Percentiles rank a stretch among this genome's conserved stretches.
phyloP scores from a whole-genome alignment of 345 rosid species.

The Salix brachista region DNA sequence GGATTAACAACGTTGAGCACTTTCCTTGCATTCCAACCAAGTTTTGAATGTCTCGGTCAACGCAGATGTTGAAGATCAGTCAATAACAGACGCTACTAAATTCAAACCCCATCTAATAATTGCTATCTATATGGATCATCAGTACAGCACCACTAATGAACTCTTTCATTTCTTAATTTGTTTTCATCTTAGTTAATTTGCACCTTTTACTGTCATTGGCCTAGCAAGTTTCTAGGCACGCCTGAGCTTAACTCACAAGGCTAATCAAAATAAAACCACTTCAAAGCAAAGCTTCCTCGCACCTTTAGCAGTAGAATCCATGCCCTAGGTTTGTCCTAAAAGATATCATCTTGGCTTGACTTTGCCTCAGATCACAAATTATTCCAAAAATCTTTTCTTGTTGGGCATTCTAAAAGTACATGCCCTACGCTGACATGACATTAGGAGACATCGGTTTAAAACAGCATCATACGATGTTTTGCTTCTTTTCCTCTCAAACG shows the following conservation, averaged over 20 bases:
- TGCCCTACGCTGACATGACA: constrained; percentile 3
- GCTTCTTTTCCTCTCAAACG: not conserved
- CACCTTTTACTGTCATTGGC: not conserved
- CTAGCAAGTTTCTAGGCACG: not conserved
- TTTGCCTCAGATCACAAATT: constrained; percentile 1
- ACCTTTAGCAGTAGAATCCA: not conserved
- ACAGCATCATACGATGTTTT: not conserved
- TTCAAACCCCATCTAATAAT: no score
- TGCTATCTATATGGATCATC: no score
- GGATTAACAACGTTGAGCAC: no score
- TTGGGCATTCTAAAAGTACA: not conserved
- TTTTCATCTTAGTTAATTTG: not conserved
- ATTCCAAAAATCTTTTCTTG: not conserved
- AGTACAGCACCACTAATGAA: no score
- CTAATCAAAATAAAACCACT: not conserved
- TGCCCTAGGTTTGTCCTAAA: no score
- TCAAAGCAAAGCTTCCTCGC: constrained; percentile 1
- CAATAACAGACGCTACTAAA: no score
- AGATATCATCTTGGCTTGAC: not conserved
- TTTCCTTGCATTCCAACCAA: no score
- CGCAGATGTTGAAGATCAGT: no score
- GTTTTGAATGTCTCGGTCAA: no score
- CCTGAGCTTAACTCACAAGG: not conserved
- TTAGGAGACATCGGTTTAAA: not conserved
- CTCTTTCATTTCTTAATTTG: no score